Base-by-base conservation (phyloP, 306 rosid genomes). In the Gillenia trifoliata region DNA sequence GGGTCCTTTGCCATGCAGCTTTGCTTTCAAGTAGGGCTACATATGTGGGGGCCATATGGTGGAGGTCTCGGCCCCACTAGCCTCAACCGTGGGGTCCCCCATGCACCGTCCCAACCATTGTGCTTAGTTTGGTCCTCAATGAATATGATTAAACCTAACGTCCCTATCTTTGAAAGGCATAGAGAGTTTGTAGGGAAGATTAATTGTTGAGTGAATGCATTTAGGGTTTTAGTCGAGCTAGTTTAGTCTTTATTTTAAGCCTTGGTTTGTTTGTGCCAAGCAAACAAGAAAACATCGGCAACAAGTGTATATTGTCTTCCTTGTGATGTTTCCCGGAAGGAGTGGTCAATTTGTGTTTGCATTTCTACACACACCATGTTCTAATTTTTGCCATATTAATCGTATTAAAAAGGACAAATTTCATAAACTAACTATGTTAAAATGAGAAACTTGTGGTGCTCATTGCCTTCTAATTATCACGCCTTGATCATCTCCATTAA, bases 81-180 rank as follows among this genome's bases (percentile, higher is more conserved):
- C 77, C 75, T n/a, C 66, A 70, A 65, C 60, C 56, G 78, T 38
- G 33, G 54, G 43, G 41, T 38, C 62, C 69, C 11, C 45, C 60
- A 49, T 59, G 49, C 84, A 81, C 87, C 85, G 74, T 72, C 71
- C 26, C 75, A 80, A 75, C 88, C 85, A 60, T 66, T 40, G 80
- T 79, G 38, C 60, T 70, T 54, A 13, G 12, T 12, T 41, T 45
- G 87, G 79, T 73, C 84, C 84, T 4, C 38, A 7, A 34, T 6
- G 38, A 20, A 4, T 6, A 55, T 55, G 25, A 28, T 10, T 0
- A 25, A 59, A 60, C 22, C 4, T 2, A 38, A 8, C 12, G 43
- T 63, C 67, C 43, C 31, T 62, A 30, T 62, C 25, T 17, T 62
- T 23, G 19, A 45, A 45, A 13, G 50, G 50, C 19, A 45, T 23